Base-by-base conservation (phyloP, 352 stramenopile genomes). In the Pythium brassicae region DNA sequence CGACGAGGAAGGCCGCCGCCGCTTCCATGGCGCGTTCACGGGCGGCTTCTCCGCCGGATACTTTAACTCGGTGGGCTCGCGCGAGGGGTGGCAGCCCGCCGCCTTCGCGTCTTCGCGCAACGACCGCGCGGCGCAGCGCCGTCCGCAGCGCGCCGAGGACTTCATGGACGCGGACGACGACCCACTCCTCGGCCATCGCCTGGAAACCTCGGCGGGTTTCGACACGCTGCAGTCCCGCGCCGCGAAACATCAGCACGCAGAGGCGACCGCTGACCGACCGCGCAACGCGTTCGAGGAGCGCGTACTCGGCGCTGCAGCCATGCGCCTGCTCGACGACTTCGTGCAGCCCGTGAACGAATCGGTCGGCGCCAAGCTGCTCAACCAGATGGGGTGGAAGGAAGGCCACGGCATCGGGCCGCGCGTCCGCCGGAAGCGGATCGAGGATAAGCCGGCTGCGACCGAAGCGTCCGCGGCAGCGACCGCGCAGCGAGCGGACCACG, bases 121-220 rank as follows among this genome's bases (percentile, higher is more conserved):
- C 6, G 64, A 63, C 54, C 72, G 71, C 32, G 42, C 42, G 20
- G 9, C 20, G 47, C 37, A 35, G 32, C 34, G 53, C 63, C 6
- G 50, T 76, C 17, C 54, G 39, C 86, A 96, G 53, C 76, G 77
- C 32, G 69, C 87, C 2, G 87, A 97, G 71, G 92, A 98, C 67
- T 98, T 97, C 48, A 97, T 98, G 89, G 92, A 98, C 59, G 86
- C 95, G 37, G 92, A 98, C 5, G 92, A 98, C 64, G 89, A 96
- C 46, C 86, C 89, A 11, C 66, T 98, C 15, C 73, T 94, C 6
- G 86, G 90, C 19, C 81, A 86, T 44, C 73, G 77, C 47, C 71
- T 95, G 34, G 80, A 91, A 67, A 89, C 74, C 8, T 71, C 74
- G 1, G 72, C 78, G 50, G 65, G 71, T 50, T 94, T 84, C 63